Evolutionary conservation across 2,329 filamentous ascomycete genomes (phyloP).

Genomic region (Colletotrichum sp.): DNA sequence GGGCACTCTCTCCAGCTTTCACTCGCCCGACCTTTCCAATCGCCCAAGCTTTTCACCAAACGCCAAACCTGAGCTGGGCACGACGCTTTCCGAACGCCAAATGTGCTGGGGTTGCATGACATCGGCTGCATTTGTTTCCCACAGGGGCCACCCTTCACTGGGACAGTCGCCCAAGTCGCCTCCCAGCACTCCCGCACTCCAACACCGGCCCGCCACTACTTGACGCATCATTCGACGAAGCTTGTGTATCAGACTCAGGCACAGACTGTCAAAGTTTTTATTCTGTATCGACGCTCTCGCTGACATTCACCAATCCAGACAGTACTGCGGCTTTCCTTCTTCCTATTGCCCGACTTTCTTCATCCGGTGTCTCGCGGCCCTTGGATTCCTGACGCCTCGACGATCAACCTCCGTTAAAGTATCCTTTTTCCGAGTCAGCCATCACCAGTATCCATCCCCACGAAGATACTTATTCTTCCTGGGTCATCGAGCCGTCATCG

Average conservation of each 20-base stretch:
- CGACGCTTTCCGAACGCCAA: background rate
- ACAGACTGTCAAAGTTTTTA: slow-evolving; percentile 20
- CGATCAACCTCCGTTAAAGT: background rate
- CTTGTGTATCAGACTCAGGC: slow-evolving; percentile 22
- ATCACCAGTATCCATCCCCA: background rate
- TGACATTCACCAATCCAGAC: slow-evolving; percentile 1
- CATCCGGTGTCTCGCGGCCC: slow-evolving; percentile 9
- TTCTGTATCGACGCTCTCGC: background rate
- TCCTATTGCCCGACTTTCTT: slow-evolving; percentile 5
- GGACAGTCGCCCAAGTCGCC: background rate
- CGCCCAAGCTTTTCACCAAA: background rate
- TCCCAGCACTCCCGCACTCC: background rate
- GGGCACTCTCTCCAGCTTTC: background rate
- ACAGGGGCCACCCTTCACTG: slow-evolving; percentile 1
- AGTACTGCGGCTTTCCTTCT: background rate
- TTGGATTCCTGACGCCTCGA: background rate
- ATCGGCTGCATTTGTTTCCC: background rate
- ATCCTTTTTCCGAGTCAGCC: slow-evolving; percentile 5
- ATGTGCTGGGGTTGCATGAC: background rate
- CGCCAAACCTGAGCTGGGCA: background rate
- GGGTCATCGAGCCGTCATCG: background rate
- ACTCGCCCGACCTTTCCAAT: background rate
- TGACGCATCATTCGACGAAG: slow-evolving; percentile 21
- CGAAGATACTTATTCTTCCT: background rate
- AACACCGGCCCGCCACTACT: slow-evolving; percentile 10